phyloP scores from a whole-genome alignment of 352 stramenopile species.

The Thraustotheca clavata region DNA sequence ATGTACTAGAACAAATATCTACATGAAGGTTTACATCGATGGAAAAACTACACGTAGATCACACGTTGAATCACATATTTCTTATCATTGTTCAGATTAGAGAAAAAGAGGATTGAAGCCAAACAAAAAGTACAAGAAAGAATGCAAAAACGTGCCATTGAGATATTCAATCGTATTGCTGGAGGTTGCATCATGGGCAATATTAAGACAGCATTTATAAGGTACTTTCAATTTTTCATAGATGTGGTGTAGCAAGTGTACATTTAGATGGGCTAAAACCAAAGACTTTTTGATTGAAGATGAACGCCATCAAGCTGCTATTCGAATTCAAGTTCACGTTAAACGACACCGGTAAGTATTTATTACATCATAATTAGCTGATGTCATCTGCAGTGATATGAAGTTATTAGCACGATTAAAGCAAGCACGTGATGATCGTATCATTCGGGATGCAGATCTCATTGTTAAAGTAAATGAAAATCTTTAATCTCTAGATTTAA shows the following conservation, averaged over 20 bases:
- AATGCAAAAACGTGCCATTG: conserved; percentile 4
- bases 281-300: not conserved
- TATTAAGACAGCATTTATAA: not conserved
- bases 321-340: conserved; percentile 37
- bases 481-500: not conserved
- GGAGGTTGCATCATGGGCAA: conserved; percentile 9
- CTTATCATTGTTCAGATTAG: not conserved
- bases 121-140: not conserved
- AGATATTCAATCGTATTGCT: conserved; percentile 5
- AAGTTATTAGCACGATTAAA: conserved; percentile 29
- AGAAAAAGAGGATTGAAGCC: not conserved
- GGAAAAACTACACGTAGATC: conserved; percentile 7
- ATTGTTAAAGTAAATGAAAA: not conserved
- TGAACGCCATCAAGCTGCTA: conserved; percentile 31
- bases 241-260: conserved; percentile 33
- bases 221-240: conserved; percentile 24
- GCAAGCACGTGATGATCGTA: not conserved
- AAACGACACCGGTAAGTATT: conserved; percentile 27
- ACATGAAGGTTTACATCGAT: conserved; percentile 2
- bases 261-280: conserved; percentile 28
- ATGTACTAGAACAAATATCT: conserved; percentile 32
- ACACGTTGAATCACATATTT: conserved; percentile 30
- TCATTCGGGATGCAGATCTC: not conserved
- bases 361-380: conserved; percentile 34
- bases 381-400: conserved; percentile 32